Conservation (phyloP, 2,329 filamentous ascomycete genomes). For the Colletotrichum liriopes region DNA sequence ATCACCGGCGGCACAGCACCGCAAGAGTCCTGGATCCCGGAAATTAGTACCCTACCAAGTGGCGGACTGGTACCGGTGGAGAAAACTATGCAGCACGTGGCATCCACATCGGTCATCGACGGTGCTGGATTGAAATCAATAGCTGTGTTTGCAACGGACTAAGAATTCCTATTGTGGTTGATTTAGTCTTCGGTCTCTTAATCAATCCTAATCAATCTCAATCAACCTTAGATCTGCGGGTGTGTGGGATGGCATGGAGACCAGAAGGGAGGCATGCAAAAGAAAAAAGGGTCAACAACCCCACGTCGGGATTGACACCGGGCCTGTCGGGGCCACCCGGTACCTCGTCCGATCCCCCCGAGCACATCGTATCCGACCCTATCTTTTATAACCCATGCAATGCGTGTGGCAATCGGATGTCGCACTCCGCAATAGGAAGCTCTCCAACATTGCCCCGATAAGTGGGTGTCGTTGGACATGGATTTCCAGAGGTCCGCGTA, state of each 20-base stretch:
- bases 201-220: not conserved
- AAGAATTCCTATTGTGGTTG: not conserved
- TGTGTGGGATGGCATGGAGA: not conserved
- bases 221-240: not conserved
- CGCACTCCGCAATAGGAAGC: constrained; percentile 32
- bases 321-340: constrained; percentile 11
- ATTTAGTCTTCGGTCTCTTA: constrained; percentile 2
- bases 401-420: constrained; percentile 11
- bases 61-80: constrained; percentile 5
- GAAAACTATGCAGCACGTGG: constrained; percentile 16
- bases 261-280: not conserved
- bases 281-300: not conserved
- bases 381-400: not conserved
- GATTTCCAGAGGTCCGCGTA: not conserved
- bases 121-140: not conserved
- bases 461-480: constrained; percentile 12
- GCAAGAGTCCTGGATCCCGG: constrained; percentile 10
- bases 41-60: constrained; percentile 28
- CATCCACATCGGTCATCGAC: not conserved
- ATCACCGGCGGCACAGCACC: constrained; percentile 35
- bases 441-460: not conserved
- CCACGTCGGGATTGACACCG: constrained; percentile 9
- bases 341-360: constrained; percentile 20
- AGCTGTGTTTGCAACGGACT: not conserved
- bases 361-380: not conserved